A percentile compares a stretch with the other conserved stretches of the same genome.
These are phyloP conservation scores for Aciculoconidium aculeatum DNA, from an alignment of 805 yeast genomes.

Conservation along the genomic window DNA sequence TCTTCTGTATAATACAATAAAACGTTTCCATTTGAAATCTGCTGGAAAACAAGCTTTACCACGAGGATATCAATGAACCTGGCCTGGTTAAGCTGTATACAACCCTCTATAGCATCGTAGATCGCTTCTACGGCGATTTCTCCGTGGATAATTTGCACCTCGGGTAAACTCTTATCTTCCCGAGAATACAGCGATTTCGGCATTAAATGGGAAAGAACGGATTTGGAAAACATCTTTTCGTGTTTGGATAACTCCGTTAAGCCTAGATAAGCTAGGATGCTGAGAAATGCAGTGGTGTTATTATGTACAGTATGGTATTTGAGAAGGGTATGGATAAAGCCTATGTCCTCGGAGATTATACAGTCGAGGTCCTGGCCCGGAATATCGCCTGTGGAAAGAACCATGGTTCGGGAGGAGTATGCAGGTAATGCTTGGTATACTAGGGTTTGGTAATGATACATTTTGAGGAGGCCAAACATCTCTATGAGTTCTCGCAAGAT, in stretches of 20 bases:
- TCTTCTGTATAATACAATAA: too few relatives aligned
- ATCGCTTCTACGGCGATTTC: constrained; percentile 13
- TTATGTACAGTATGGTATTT: constrained; percentile 18
- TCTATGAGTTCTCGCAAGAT: constrained; percentile 22
- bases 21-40: too few relatives aligned
- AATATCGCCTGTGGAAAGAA: background rate
- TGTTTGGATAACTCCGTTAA: constrained; percentile 19
- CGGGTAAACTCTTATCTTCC: constrained; percentile 1
- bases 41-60: too few relatives aligned
- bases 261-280: too few relatives aligned
- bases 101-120: constrained; percentile 22
- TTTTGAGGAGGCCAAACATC: constrained; percentile 15
- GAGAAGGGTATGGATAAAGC: constrained; percentile 22
- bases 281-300: too few relatives aligned
- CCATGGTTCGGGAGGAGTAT: constrained; percentile 13
- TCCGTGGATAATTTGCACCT: constrained; percentile 1
- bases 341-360: constrained; percentile 24
- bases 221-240: constrained; percentile 14
- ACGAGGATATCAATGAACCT: constrained; percentile 29
- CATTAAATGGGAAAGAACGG: constrained; percentile 17
- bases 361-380: background rate
- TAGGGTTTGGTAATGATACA: constrained; percentile 22
- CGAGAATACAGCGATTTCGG: constrained; percentile 24
- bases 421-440: constrained; percentile 22
- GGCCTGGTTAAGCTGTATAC: constrained; percentile 20